Evolutionary conservation across 257 asterid genomes (phyloP), one percentile per base, ranked within the genome.

Genomic region (Plantago elongata): DNA sequence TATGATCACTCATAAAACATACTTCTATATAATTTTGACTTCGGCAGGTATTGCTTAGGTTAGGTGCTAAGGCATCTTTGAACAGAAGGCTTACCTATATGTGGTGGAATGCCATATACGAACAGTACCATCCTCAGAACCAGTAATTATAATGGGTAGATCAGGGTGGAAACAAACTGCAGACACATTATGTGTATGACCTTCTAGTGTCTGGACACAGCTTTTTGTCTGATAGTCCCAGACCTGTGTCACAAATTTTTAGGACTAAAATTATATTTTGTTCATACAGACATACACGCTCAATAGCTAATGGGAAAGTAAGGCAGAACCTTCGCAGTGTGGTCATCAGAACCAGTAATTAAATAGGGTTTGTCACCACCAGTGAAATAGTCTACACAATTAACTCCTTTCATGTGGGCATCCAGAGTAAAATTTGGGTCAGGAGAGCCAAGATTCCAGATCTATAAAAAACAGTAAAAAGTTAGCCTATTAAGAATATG

Each of bases 141-240:
- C 97, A 37, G 99, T 93, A 63, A 93, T 84, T 63, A 93, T 89
- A 40, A 93, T 89, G 55, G 99, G 99, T 77, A 93, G 99, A 61
- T 93, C 97, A 55, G 99, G 97, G 75, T 93, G 99, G 73, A 93
- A 93, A 74, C 96, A 89, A 66, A 83, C 99, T 60, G 99, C 96
- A 72, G 99, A 93, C n/a, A 93, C 97, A 74, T 93, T 93, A 80
- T 93, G 99, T 13, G 97, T 89, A 66, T 93, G 99, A 69, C 99
- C 97, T 56, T 93, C 99, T 70, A 93, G 86, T n/a, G 96, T 93
- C 75, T 93, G 99, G 65, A 93, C 88, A 59, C 97, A 93, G 73
- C 99, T 89, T 83, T 83, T 89, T 38, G 99, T 93, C 81, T 93
- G 97, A 77, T 89, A 93, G 69, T 93, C 99, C 97, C 99, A 93